Base-by-base conservation (phyloP, 805 yeast species). In the Tetrapisispora taiwanensis region DNA sequence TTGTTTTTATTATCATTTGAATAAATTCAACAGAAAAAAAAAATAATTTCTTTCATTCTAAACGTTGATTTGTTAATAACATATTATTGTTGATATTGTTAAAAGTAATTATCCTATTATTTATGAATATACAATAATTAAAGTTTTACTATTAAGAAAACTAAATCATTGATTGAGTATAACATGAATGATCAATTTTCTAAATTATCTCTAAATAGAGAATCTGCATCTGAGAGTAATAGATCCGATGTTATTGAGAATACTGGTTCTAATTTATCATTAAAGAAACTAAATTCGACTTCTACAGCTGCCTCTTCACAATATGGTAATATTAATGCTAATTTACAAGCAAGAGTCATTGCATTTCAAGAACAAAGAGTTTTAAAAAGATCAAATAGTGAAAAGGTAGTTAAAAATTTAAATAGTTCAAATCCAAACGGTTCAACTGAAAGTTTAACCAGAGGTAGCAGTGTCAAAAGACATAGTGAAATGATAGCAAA, bases 331-430 rank as follows among this genome's bases (percentile, higher is more conserved):
- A 68, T 81, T 41, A 79, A 74, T 53, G 81, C 92, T 10, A 90
- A 84, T 49, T 75, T 87, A 34, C 96, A 88, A 62, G 96, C 95
- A 1, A 71, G 92, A 50, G 73, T 89, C 31, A 67, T 84, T 60
- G 95, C 95, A 0, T 84, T 89, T 54, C 96, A 88, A 62, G 87
- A 85, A 50, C 79, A 82, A 56, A 74, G 96, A 52, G 79, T 78
- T 46, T 65, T 67, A 40, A 66, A 68, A 41, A 52, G 70, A 34
- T 57, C 68, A 7, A 56, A 65, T 34, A 58, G 66, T 53, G 39
- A 30, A 6, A 39, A 42, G 18, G 14, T 19, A 3, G 30, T 27
- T 18, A 41, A 40, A 32, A 37, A 22, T 30, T 2, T 14, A 38
- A 30, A 28, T 31, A 31, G 14, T 30, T 19, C 35, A 28, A 30